Evolutionary conservation across 2,329 filamentous ascomycete species (phyloP), one percentile per base, ranked within the genome.

Genomic region (Capronia epimyces): DNA sequence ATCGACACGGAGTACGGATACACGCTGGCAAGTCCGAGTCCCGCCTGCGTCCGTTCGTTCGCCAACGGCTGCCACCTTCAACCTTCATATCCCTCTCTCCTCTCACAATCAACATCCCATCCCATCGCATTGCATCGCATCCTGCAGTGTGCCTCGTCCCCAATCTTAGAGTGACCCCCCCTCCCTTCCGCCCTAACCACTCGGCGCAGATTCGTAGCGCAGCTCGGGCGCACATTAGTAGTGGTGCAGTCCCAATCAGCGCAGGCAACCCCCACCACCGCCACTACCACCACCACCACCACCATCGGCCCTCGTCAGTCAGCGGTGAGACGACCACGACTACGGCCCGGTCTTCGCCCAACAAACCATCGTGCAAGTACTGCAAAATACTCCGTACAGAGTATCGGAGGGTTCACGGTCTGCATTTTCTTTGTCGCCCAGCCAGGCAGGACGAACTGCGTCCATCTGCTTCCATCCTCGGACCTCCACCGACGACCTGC

Each of bases 241-340:
- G 22, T 53, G 37, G 42, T 40, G 39, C 25, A 52, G 37, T 49
- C 46, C 36, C 40, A 55, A 39, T 43, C 39, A 40, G 13, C 21
- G 16, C 20, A 12, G 27, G 32, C 25, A 13, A 46, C 29, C 53
- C 39, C 55, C 48, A 46, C 42, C 27, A 37, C 31, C 21, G 20
- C 40, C 42, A 50, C 41, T 40, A n/a, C n/a, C n/a, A n/a, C n/a
- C n/a, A n/a, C n/a, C n/a, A n/a, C n/a, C n/a, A n/a, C n/a, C n/a
- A n/a, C n/a, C n/a, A n/a, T n/a, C n/a, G n/a, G n/a, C n/a, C n/a
- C n/a, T n/a, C n/a, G n/a, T n/a, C n/a, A n/a, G 42, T 50, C 55
- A 55, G 52, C 55, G 55, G 51, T 57, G 55, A 57, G 55, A 52
- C 52, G 10, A 22, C 7, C 12, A 7, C 39, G 22, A 22, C 16